phyloP scores from a whole-genome alignment of 139 green algal genomes.

The Tetratostichococcus sp. region DNA sequence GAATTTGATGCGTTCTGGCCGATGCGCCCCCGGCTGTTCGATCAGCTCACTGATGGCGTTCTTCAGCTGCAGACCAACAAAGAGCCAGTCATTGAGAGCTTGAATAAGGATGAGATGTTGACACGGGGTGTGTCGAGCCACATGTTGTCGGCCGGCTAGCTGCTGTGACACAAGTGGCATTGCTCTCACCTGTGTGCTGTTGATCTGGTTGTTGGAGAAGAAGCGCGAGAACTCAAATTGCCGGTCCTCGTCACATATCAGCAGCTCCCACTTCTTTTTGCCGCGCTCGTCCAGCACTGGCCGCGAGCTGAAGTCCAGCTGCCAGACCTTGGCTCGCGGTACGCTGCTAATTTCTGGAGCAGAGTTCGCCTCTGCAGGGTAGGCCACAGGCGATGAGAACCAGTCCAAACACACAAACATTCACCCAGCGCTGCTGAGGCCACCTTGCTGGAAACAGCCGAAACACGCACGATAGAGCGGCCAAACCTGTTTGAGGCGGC shows the following conservation, averaged over 20 bases:
- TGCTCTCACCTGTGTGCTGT: constrained; percentile 77
- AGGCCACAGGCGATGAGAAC: no score
- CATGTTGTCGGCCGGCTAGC: neutral
- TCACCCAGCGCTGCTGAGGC: no score
- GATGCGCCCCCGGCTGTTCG: constrained; percentile 48
- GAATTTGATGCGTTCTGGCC: constrained; percentile 76
- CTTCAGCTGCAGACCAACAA: constrained; percentile 69
- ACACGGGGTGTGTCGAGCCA: no score
- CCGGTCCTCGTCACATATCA: constrained; percentile 81
- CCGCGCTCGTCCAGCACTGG: constrained; percentile 92
- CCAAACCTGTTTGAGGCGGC: no score
- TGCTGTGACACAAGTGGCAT: no score
- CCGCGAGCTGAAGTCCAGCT: constrained; percentile 96
- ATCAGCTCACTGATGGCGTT: constrained; percentile 72
- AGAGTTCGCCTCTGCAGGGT: neutral
- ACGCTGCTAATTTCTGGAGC: neutral
- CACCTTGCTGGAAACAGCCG: no score
- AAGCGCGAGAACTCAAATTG: constrained; percentile 87
- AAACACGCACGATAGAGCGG: no score
- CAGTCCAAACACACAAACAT: no score
- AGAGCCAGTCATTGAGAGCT: no score
- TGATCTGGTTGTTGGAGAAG: constrained; percentile 98
- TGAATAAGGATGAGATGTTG: no score
- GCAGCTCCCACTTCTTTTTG: constrained; percentile 99
- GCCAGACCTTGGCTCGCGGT: constrained; percentile 53